Base-by-base conservation (phyloP, 2,329 filamentous ascomycete species). In the Fusarium solani-melongenae region DNA sequence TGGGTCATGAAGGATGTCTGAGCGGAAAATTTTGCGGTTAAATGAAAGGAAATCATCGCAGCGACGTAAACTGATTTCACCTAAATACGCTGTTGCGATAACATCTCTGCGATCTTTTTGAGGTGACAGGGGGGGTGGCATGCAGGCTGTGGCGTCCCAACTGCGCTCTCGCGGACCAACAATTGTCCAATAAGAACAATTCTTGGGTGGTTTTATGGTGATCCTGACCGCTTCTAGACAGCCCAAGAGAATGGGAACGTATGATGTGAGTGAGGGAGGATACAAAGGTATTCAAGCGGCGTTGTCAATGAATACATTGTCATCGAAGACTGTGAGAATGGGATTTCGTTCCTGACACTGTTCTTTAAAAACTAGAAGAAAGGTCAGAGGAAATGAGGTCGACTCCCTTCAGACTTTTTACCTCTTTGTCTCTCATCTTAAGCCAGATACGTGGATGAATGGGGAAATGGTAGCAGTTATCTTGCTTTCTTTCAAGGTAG, bases 71-170 rank as follows among this genome's bases (percentile, higher is more conserved):
- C 15, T n/a, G 22, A 24, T n/a, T 51, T 51, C 27, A 51, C 27
- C 27, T 51, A 31, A 31, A 51, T 51, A 51, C 46, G 46, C 46
- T 7, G 46, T 51, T 51, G 27, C 46, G 46, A 51, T 11, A 31
- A n/a, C 46, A 31, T 51, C 27, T 14, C 46, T 51, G 46, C 46
- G 46, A 51, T 31, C 17, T 51, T 51, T 51, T 51, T 14, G 46
- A 51, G 7, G 17, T 31, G 17, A 51, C 24, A 51, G 46, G 46
- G 27, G 41, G 46, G 46, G 27, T 31, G 24, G 20, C 10, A 51
- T 51, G 46, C 46, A 29, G 44, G 46, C 27, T 31, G 46, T 31
- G 27, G 46, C 46, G 46, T 27, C 24, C 4, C 46, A 51, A 51
- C 17, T 53, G 27, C 12, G 17, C 46, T 31, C 6, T 49, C 22